These are phyloP conservation scores for Lasiodiplodia theobromae DNA, from an alignment of 2,329 filamentous ascomycete species.

Conservation along the genomic window DNA sequence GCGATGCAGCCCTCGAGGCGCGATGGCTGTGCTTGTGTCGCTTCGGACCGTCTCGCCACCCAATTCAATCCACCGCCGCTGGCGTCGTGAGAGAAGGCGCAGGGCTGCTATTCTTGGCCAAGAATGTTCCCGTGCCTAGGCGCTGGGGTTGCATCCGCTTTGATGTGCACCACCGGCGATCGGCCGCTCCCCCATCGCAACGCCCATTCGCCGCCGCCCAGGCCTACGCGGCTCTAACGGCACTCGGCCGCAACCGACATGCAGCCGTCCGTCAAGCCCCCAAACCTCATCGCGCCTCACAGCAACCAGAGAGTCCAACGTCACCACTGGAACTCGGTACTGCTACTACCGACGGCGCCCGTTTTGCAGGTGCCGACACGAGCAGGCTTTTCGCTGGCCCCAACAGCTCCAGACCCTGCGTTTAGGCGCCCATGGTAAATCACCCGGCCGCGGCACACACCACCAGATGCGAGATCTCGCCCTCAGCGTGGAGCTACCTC, in stretches of 20 bases:
- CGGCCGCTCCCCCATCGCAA: conserved; percentile 9
- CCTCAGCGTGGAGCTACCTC: neutral
- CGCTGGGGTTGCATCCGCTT: conserved; percentile 20
- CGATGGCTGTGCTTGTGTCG: conserved; percentile 24
- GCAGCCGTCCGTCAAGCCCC: conserved; percentile 1
- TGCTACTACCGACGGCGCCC: neutral
- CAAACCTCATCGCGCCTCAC: neutral
- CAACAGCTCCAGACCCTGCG: conserved; percentile 14
- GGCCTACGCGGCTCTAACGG: conserved; percentile 25
- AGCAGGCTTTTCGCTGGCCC: conserved; percentile 8
- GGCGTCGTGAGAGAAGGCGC: neutral
- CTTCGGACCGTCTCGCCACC: conserved; percentile 22
- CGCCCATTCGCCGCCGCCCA: conserved; percentile 16
- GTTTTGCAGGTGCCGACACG: neutral
- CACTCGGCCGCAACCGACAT: conserved; percentile 21
- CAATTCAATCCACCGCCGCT: neutral
- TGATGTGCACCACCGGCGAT: conserved; percentile 22
- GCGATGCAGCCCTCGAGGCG: neutral
- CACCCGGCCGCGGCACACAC: conserved; percentile 18
- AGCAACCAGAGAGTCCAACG: neutral
- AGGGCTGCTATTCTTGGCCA: conserved; percentile 22
- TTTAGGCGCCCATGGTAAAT: conserved; percentile 23
- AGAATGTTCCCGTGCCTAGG: conserved; percentile 12
- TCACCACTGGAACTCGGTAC: neutral
- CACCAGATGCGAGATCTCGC: conserved; percentile 16